Evolutionary conservation across 1,139 yeast species (phyloP).

Genomic region (Candida frijolesensis): DNA sequence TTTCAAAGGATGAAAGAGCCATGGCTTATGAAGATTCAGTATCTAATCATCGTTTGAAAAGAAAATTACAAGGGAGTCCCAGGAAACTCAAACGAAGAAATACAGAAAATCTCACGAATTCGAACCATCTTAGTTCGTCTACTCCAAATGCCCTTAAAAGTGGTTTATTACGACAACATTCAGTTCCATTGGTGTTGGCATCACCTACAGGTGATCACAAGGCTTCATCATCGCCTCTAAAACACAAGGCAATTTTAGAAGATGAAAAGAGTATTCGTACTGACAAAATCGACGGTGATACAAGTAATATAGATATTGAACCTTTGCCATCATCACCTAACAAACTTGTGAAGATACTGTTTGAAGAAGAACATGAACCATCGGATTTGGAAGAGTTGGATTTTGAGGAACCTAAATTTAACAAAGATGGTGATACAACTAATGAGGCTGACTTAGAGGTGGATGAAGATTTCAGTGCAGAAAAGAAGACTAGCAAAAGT

Average conservation of each 20-base stretch:
- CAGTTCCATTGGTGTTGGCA: constrained; percentile 15
- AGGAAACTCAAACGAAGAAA: constrained; percentile 9
- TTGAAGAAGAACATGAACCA: constrained; percentile 4
- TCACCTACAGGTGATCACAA: constrained; percentile 14
- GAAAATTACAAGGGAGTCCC: constrained; percentile 8
- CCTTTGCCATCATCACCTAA: constrained; percentile 14
- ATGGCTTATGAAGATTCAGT: constrained; percentile 18
- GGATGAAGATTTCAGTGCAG: not conserved
- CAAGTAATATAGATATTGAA: not conserved
- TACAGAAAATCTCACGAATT: not conserved
- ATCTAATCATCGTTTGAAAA: constrained; percentile 13
- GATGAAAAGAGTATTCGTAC: constrained; percentile 11
- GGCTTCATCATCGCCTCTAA: constrained; percentile 14
- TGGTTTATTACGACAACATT: constrained; percentile 11
- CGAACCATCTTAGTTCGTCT: constrained; percentile 2
- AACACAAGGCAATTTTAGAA: not conserved
- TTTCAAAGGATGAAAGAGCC: constrained; percentile 15
- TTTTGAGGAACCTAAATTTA: not conserved
- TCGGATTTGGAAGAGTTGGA: constrained; percentile 5
- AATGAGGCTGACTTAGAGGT: not conserved
- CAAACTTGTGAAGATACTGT: constrained; percentile 1
- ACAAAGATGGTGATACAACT: not conserved
- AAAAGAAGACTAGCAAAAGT: constrained; percentile 4
- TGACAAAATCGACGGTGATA: constrained; percentile 11
- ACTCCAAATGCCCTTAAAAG: constrained; percentile 5